phyloP scores from a whole-genome alignment of 2,329 filamentous ascomycete species.

The Mariannaea elegans region DNA sequence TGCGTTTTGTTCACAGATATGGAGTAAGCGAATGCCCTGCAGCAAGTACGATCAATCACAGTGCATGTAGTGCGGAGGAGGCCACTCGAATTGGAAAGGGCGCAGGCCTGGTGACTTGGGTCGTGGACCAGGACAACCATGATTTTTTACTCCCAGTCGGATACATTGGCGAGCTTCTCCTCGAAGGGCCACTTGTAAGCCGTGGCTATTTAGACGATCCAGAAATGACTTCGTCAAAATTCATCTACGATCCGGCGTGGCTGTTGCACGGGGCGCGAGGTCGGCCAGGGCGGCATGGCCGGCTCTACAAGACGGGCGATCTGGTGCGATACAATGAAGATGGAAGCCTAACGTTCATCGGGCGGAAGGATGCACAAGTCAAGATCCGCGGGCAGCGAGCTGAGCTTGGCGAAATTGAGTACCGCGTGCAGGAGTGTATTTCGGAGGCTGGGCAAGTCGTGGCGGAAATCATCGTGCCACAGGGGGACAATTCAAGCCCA shows the following conservation, averaged over 20 bases:
- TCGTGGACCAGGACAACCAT: conserved; percentile 40
- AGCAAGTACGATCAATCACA: background rate
- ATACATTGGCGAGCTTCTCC: conserved; percentile 43
- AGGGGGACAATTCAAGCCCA: background rate
- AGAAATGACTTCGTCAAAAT: conserved; percentile 54
- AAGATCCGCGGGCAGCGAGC: conserved; percentile 29
- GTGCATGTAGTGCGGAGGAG: background rate
- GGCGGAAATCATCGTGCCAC: background rate
- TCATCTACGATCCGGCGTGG: conserved; percentile 54
- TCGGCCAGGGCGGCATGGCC: conserved; percentile 6
- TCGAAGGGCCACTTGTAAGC: conserved; percentile 55
- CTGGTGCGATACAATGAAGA: conserved; percentile 28
- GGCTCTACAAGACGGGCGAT: conserved; percentile 33
- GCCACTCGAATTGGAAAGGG: conserved; percentile 5
- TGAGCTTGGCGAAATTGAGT: conserved; percentile 21
- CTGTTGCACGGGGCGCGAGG: conserved; percentile 28
- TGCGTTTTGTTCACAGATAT: conserved; percentile 3
- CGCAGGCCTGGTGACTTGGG: conserved; percentile 30
- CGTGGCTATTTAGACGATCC: conserved; percentile 58
- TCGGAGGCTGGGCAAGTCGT: background rate
- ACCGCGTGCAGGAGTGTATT: background rate
- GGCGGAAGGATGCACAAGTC: conserved; percentile 35
- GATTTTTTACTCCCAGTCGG: conserved; percentile 40
- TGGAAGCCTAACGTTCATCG: conserved; percentile 25
- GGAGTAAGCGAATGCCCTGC: conserved; percentile 13